phyloP scores from a whole-genome alignment of 2,329 filamentous ascomycete species.

The Bipolaris sorokiniana region DNA sequence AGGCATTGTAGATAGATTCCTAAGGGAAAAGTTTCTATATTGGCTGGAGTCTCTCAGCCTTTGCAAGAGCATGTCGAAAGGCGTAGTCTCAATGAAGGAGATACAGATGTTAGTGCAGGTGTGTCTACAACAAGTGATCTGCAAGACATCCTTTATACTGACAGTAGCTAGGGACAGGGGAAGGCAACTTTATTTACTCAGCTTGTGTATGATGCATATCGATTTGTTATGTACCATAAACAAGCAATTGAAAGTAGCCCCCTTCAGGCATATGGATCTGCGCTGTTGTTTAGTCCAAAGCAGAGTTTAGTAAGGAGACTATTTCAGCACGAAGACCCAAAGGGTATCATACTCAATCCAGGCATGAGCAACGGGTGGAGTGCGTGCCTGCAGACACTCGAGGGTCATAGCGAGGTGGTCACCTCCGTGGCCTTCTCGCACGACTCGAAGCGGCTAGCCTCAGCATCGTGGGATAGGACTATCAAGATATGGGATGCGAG shows the following conservation, averaged over 20 bases:
- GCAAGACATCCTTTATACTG: neutral
- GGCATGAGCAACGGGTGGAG: neutral
- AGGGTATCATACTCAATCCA: neutral
- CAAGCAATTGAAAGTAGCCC: neutral
- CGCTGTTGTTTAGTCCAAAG: neutral
- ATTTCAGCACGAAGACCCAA: neutral
- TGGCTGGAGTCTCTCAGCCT: conserved; percentile 25
- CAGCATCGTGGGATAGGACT: too few relatives aligned
- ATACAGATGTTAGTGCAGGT: neutral
- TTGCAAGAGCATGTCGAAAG: conserved; percentile 18
- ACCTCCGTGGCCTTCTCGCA: too few relatives aligned
- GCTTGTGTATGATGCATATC: neutral
- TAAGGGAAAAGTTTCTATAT: neutral
- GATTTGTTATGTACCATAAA: neutral
- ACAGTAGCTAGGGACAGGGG: neutral
- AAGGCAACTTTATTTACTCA: neutral
- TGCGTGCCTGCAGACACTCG: neutral
- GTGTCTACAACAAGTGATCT: neutral
- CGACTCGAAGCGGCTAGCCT: too few relatives aligned
- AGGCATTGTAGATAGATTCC: neutral
- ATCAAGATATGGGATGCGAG: too few relatives aligned
- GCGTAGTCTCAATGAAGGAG: conserved; percentile 16
- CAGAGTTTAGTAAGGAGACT: neutral
- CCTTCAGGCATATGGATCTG: neutral
- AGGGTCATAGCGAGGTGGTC: too few relatives aligned